These are phyloP conservation scores for Hericium coralloides DNA, from an alignment of 768 basidiomycete genomes.

Conservation along the genomic window DNA sequence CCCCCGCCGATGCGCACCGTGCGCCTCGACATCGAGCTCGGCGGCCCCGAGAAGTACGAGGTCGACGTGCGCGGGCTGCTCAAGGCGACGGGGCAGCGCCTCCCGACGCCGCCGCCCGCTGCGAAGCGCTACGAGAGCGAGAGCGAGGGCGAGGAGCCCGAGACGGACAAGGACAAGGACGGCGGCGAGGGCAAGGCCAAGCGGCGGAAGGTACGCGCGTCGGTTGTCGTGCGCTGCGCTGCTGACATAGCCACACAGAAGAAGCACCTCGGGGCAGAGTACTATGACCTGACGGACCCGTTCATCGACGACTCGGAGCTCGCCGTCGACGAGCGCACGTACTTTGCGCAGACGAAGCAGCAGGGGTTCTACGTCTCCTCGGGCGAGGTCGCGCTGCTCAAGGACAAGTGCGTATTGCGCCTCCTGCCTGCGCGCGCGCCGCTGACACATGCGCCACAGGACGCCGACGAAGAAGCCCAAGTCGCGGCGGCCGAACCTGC, in stretches of 20 bases:
- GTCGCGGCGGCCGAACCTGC: slow-evolving; percentile 11
- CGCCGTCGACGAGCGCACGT: slow-evolving; percentile 82
- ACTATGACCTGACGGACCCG: slow-evolving; percentile 87
- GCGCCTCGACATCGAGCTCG: slow-evolving; percentile 58
- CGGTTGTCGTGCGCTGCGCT: background rate
- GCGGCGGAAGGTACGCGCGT: slow-evolving; percentile 31
- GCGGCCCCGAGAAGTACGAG: slow-evolving; percentile 68
- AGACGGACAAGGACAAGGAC: slow-evolving; percentile 9
- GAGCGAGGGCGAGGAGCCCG: slow-evolving; percentile 32
- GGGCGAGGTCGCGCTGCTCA: slow-evolving; percentile 80
- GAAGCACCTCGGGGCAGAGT: slow-evolving; percentile 53
- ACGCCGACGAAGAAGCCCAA: slow-evolving; percentile 8
- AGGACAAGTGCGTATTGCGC: slow-evolving; percentile 45
- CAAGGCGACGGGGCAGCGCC: slow-evolving; percentile 57
- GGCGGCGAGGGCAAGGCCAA: slow-evolving; percentile 25
- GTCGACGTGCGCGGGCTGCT: slow-evolving; percentile 54
- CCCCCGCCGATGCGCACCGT: slow-evolving; percentile 51
- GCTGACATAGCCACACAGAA: slow-evolving; percentile 23
- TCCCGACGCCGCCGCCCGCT: slow-evolving; percentile 42
- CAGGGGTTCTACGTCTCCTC: slow-evolving; percentile 88
- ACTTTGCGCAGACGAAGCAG: slow-evolving; percentile 86
- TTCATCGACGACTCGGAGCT: slow-evolving; percentile 98
- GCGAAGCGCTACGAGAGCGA: slow-evolving; percentile 37
- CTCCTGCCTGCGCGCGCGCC: slow-evolving; percentile 17
- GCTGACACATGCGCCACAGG: background rate